These are phyloP conservation scores for Nannochloropsis oceanica DNA, from an alignment of 108 stramenopile genomes.

Conservation along the genomic window DNA sequence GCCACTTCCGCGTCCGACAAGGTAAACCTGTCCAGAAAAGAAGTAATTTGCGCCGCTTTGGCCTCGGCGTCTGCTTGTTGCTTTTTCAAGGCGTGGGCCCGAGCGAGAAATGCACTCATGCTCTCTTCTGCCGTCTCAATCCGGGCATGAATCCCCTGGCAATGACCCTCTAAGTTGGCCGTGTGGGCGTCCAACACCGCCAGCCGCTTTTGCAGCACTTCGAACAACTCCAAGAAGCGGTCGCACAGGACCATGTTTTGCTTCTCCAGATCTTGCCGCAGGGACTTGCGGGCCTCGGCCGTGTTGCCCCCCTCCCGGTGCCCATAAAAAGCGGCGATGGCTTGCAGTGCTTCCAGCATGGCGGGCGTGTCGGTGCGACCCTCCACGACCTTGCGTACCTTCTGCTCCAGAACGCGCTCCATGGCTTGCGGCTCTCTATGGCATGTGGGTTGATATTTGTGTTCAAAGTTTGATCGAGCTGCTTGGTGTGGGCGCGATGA, in stretches of 20 bases:
- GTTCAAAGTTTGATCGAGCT: too few relatives aligned
- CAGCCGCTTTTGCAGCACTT: slow-evolving; percentile 12
- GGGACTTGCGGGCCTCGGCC: slow-evolving; percentile 18
- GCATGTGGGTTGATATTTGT: too few relatives aligned
- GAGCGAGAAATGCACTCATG: slow-evolving; percentile 21
- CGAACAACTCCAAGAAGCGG: slow-evolving; percentile 22
- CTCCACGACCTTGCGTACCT: slow-evolving; percentile 40
- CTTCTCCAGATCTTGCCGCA: slow-evolving; percentile 25
- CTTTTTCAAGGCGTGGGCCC: slow-evolving; percentile 9
- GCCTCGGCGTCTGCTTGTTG: slow-evolving; percentile 2
- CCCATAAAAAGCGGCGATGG: slow-evolving; percentile 32
- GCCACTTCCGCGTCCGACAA: not conserved
- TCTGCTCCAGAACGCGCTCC: slow-evolving; percentile 29
- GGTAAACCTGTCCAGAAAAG: slow-evolving; percentile 12
- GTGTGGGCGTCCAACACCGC: slow-evolving; percentile 11
- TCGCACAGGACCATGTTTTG: slow-evolving; percentile 29
- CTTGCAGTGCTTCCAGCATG: slow-evolving; percentile 37
- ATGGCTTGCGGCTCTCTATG: not conserved
- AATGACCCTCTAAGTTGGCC: slow-evolving; percentile 18
- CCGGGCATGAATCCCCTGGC: slow-evolving; percentile 7
- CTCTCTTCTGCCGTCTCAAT: slow-evolving; percentile 11
- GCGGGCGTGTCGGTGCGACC: slow-evolving; percentile 38
- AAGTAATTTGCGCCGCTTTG: slow-evolving; percentile 10
- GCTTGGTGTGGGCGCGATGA: too few relatives aligned
- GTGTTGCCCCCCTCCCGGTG: slow-evolving; percentile 23